These are phyloP conservation scores for Cordyceps pruinosa DNA, from an alignment of 2,329 filamentous ascomycete genomes.

Conservation along the genomic window DNA sequence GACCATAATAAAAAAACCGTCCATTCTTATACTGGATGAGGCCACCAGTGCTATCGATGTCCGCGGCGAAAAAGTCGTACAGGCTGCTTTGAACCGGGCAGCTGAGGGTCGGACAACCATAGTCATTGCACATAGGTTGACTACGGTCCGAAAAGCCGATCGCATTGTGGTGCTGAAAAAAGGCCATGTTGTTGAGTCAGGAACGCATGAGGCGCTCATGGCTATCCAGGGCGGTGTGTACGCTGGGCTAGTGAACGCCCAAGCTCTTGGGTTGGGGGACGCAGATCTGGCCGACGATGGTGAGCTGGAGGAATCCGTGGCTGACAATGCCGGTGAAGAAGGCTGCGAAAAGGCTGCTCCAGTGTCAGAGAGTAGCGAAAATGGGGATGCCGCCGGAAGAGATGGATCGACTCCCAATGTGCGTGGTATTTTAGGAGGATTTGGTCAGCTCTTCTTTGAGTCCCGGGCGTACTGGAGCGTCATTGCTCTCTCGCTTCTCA, in stretches of 20 bases:
- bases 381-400: too few species aligned
- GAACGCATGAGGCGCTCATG: constrained; percentile 67
- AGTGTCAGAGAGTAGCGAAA: too few species aligned
- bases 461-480: constrained; percentile 44
- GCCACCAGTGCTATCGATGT: constrained; percentile 62
- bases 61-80: constrained; percentile 52
- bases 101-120: constrained; percentile 61
- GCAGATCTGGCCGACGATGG: constrained; percentile 28
- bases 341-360: too few species aligned
- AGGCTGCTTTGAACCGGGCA: constrained; percentile 51
- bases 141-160: constrained; percentile 70
- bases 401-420: too few species aligned
- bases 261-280: constrained; percentile 47
- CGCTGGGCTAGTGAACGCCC: constrained; percentile 57
- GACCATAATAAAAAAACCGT: constrained; percentile 57
- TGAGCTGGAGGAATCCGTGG: constrained; percentile 36
- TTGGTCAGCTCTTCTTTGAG: constrained; percentile 51
- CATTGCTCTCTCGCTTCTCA: constrained; percentile 47
- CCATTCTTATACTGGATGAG: constrained; percentile 69
- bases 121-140: constrained; percentile 66
- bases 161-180: constrained; percentile 69
- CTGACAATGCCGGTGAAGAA: constrained; percentile 41
- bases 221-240: constrained; percentile 56
- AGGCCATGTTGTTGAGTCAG: constrained; percentile 65
- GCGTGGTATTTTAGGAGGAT: constrained; percentile 50